Base-by-base conservation (phyloP, 345 rosid species). In the Linum usitatissimum region DNA sequence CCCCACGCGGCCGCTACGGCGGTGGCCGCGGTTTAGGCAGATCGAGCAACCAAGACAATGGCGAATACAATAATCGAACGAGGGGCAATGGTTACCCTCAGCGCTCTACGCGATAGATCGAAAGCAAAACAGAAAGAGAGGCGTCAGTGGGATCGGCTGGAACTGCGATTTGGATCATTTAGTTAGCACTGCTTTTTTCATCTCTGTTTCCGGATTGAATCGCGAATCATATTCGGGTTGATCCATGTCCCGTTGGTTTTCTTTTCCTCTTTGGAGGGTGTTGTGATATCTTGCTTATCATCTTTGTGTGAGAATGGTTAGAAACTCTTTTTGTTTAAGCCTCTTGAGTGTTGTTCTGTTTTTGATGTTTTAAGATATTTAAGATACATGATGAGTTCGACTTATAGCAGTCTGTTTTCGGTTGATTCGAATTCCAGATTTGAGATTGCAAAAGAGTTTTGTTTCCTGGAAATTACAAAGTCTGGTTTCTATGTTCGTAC, bases 41-140 rank as follows among this genome's bases (percentile, higher is more conserved):
- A 76, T 92, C 87, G 61, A 73, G 70, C 66, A 39, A 61, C 83
- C 86, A 81, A 66, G 98, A 86, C 38, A 34, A 34, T 18, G 77
- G 81, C 14, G 66, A 81, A 5, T 94, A 90, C 66, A 82, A 80
- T 86, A 58, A 66, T 73, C 81, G 88, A 57, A 51, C 70, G 17
- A 82, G 95, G 68, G 92, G 92, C 63, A 86, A 88, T 57, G 92
- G 87, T 55, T 77, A 76, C 73, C 74, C 79, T 71, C 78, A 75
- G 69, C 88, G 88, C n/a, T 78, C 81, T 63, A 67, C 82, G 3
- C 75, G 80, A 61, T 84, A 66, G 78, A 67, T 17, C 13, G 1
- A 49, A 18, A 20, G n/a, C 18, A 18, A 3, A 0, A 18, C 23
- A 21, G 40, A 59, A 63, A 48, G 18, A 23, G 23, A 36, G 28